Evolutionary conservation across 2,329 filamentous ascomycete species (phyloP).

Genomic region (Xylaria sp.): DNA sequence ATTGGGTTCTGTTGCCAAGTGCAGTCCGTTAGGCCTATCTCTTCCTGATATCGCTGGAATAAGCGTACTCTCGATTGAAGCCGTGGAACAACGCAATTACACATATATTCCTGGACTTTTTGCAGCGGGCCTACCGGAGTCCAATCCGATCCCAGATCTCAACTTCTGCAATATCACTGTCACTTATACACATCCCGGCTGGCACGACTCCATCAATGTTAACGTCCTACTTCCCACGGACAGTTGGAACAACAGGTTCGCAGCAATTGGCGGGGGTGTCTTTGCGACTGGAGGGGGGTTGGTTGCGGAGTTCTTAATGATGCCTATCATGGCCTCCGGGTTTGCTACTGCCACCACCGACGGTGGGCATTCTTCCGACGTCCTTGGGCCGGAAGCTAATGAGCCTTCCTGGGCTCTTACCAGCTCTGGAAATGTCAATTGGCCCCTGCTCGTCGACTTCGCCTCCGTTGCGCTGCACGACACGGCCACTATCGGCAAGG

Average conservation of each 20-base stretch:
- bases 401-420: slow-evolving; percentile 36
- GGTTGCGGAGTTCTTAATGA: slow-evolving; percentile 33
- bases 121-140: slow-evolving; percentile 8
- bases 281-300: slow-evolving; percentile 34
- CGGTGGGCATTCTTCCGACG: slow-evolving; percentile 44
- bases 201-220: slow-evolving; percentile 51
- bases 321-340: slow-evolving; percentile 36
- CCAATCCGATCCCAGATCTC: slow-evolving; percentile 13
- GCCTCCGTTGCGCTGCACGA: slow-evolving; percentile 46
- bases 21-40: slow-evolving; percentile 7
- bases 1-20: slow-evolving; percentile 9
- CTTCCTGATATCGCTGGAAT: slow-evolving; percentile 19
- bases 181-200: slow-evolving; percentile 55
- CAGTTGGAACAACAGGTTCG: slow-evolving; percentile 53
- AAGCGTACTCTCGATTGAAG: slow-evolving; percentile 20
- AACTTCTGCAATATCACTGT: slow-evolving; percentile 56
- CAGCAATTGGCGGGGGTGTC: slow-evolving; percentile 53
- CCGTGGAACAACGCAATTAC: slow-evolving; percentile 20
- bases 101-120: slow-evolving; percentile 21
- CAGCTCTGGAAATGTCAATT: slow-evolving; percentile 44
- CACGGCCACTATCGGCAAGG: slow-evolving; percentile 55
- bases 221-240: slow-evolving; percentile 46
- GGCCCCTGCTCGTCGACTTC: slow-evolving; percentile 44
- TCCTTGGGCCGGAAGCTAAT: slow-evolving; percentile 19
- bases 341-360: slow-evolving; percentile 46